Evolutionary conservation across 2,329 filamentous ascomycete species (phyloP).

Genomic region (Fusarium sp.): DNA sequence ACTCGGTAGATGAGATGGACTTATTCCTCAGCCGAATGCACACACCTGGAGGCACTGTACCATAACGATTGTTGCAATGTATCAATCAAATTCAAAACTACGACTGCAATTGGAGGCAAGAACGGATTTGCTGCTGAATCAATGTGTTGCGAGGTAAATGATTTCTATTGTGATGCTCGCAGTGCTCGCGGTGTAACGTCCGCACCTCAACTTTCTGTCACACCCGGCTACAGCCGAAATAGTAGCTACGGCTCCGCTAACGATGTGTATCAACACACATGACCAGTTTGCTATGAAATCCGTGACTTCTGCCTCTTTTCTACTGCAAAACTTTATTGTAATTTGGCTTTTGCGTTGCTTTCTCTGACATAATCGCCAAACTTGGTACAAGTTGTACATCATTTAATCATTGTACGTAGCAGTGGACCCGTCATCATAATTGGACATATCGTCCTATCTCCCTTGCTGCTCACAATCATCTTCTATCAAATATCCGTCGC

Average conservation of each 20-base stretch:
- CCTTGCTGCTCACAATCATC: conserved; percentile 25
- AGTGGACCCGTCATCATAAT: conserved; percentile 25
- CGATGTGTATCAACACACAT: conserved; percentile 11
- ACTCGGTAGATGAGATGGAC: conserved; percentile 33
- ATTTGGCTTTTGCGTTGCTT: not conserved
- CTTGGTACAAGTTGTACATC: not conserved
- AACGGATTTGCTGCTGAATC: conserved; percentile 2
- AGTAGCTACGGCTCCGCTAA: conserved; percentile 24
- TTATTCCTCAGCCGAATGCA: conserved; percentile 35
- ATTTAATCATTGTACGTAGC: conserved; percentile 6
- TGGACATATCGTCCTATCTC: conserved; percentile 9
- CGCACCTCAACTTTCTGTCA: conserved; percentile 28
- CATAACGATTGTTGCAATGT: conserved; percentile 47
- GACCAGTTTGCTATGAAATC: not conserved
- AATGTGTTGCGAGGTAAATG: conserved; percentile 7
- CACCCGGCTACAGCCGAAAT: conserved; percentile 40
- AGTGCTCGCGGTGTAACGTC: conserved; percentile 15
- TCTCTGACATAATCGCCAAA: not conserved
- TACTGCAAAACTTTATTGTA: not conserved
- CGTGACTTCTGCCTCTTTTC: not conserved
- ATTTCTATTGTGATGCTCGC: not conserved
- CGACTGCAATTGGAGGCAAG: conserved; percentile 12
- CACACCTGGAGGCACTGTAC: conserved; percentile 44
- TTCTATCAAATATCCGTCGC: conserved; percentile 12
- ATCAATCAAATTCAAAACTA: conserved; percentile 38